These are phyloP conservation scores for Globisporangium cylindrosporum DNA, from an alignment of 352 stramenopile species.

Conservation along the genomic window DNA sequence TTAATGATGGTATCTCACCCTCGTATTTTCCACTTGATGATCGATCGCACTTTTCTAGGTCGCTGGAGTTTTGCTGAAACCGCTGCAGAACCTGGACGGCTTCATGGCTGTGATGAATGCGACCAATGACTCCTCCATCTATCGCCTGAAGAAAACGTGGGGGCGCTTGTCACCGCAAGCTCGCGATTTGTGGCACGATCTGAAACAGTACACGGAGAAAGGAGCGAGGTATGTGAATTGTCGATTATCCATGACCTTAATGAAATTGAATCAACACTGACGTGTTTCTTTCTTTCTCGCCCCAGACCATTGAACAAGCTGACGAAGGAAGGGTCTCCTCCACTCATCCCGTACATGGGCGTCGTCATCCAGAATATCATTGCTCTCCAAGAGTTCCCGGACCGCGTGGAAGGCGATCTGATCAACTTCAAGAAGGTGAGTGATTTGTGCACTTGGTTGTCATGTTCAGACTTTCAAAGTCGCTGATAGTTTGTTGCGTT, in stretches of 20 bases:
- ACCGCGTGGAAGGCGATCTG: slow-evolving; percentile 67
- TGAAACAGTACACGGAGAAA: slow-evolving; percentile 83
- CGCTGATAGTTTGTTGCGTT: not conserved
- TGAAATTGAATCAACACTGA: not conserved
- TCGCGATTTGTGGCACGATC: slow-evolving; percentile 78
- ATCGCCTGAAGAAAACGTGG: slow-evolving; percentile 87
- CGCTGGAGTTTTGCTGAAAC: slow-evolving; percentile 64
- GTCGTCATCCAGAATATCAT: slow-evolving; percentile 87
- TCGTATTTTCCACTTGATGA: not conserved
- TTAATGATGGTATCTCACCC: not conserved
- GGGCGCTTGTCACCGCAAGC: slow-evolving; percentile 58
- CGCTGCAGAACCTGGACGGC: slow-evolving; percentile 84
- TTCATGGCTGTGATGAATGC: slow-evolving; percentile 91
- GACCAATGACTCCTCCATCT: slow-evolving; percentile 84
- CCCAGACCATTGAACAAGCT: slow-evolving; percentile 69
- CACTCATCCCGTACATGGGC: slow-evolving; percentile 81
- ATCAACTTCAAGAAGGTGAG: slow-evolving; percentile 88
- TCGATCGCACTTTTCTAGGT: slow-evolving; percentile 27
- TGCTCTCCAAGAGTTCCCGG: slow-evolving; percentile 78
- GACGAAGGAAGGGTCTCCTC: slow-evolving; percentile 64
- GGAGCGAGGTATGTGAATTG: slow-evolving; percentile 39
- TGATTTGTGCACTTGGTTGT: not conserved
- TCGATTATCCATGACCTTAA: not conserved
- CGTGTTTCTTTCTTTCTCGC: not conserved
- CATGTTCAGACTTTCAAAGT: no score